phyloP scores from a whole-genome alignment of 768 basidiomycete genomes.

The Tulasnella sp. region DNA sequence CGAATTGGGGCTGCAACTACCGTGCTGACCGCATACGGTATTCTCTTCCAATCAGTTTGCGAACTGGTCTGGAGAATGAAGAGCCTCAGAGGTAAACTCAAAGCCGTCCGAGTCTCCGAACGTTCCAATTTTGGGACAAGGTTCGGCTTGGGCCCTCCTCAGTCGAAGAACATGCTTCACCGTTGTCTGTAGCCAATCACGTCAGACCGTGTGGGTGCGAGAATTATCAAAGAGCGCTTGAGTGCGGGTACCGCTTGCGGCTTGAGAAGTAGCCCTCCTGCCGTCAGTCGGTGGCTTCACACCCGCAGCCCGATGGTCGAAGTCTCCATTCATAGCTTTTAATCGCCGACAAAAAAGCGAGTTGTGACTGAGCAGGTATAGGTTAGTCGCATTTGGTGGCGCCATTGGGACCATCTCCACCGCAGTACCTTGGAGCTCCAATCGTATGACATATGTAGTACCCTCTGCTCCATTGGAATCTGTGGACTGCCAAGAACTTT shows the following conservation, averaged over 20 bases:
- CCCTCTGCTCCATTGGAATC: neutral
- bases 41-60: neutral
- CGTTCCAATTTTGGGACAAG: neutral
- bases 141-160: neutral
- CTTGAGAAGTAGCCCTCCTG: neutral
- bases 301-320: neutral
- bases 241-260: neutral
- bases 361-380: neutral
- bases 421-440: neutral
- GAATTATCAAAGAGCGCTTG: neutral
- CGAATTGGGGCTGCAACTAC: neutral
- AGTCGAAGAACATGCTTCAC: neutral
- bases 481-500: neutral
- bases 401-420: neutral
- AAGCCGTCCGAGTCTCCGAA: neutral
- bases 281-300: neutral
- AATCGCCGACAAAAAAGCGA: neutral
- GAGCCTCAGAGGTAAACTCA: neutral
- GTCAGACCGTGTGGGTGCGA: neutral
- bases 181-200: neutral
- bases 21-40: neutral
- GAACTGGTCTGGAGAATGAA: neutral
- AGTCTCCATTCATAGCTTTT: neutral
- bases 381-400: neutral
- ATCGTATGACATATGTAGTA: neutral